A percentile compares a stretch with the other conserved stretches of the same genome.
Conservation (phyloP, 2,329 filamentous ascomycete species). For the Ilyonectria sp. region DNA sequence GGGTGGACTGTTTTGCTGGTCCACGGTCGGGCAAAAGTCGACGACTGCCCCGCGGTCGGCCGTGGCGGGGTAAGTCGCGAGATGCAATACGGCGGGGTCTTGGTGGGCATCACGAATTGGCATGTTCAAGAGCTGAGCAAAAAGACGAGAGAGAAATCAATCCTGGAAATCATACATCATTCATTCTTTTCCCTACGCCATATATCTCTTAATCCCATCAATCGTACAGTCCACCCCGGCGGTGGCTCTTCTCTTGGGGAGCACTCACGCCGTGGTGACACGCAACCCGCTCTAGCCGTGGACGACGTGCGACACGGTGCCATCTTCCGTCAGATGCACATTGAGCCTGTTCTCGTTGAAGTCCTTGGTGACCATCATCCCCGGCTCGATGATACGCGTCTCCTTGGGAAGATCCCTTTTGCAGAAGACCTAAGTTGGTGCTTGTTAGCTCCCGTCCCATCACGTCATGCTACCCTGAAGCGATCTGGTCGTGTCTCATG, state of each 20-base stretch:
- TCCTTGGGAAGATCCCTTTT: conserved; percentile 72
- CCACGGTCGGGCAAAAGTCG: conserved; percentile 44
- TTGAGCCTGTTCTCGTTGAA: conserved; percentile 69
- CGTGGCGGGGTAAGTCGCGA: conserved; percentile 50
- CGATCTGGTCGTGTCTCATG: not conserved
- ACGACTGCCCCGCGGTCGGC: conserved; percentile 46
- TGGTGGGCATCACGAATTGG: conserved; percentile 8
- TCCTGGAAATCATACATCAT: not conserved
- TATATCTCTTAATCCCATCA: conserved; percentile 20
- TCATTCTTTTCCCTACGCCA: not conserved
- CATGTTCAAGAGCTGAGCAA: not conserved
- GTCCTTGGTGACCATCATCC: conserved; percentile 72
- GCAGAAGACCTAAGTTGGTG: conserved; percentile 66
- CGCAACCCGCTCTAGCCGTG: conserved; percentile 60
- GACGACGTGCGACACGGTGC: conserved; percentile 71
- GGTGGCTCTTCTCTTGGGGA: not conserved
- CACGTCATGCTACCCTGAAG: conserved; percentile 18
- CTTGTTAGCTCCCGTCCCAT: conserved; percentile 9
- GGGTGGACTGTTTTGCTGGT: conserved; percentile 35
- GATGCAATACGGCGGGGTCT: conserved; percentile 45
- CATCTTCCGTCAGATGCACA: conserved; percentile 72
- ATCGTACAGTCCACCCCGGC: conserved; percentile 33
- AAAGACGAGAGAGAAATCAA: not conserved
- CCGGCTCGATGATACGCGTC: conserved; percentile 70
- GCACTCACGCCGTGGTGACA: not conserved